These are phyloP conservation scores for Melastoma malabathricum DNA, from an alignment of 345 rosid genomes.

Conservation along the genomic window DNA sequence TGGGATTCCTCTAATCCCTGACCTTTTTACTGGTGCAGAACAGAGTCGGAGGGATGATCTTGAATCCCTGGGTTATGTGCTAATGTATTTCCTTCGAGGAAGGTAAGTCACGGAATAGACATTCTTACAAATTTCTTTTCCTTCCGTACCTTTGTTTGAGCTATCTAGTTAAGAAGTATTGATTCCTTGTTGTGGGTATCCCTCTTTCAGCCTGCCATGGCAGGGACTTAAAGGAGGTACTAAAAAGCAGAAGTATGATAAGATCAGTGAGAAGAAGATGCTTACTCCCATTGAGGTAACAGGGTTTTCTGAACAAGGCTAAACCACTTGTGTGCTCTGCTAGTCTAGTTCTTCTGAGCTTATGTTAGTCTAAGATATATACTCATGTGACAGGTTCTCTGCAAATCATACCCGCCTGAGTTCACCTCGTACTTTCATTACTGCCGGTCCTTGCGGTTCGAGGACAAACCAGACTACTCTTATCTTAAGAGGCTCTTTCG, in stretches of 20 bases:
- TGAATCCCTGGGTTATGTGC: slow-evolving; percentile 97
- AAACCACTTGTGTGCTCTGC: too few relatives aligned
- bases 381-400: slow-evolving; percentile 43
- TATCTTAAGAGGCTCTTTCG: slow-evolving; percentile 89
- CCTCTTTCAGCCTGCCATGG: slow-evolving; percentile 73
- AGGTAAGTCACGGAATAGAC: slow-evolving; percentile 32
- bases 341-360: too few relatives aligned
- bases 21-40: slow-evolving; percentile 29
- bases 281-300: slow-evolving; percentile 81
- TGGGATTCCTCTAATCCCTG: too few relatives aligned
- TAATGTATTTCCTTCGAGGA: slow-evolving; percentile 94
- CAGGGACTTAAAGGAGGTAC: slow-evolving; percentile 93
- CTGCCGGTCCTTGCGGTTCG: slow-evolving; percentile 88
- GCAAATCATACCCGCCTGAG: slow-evolving; percentile 78
- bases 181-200: slow-evolving; percentile 7
- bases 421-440: slow-evolving; percentile 92
- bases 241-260: slow-evolving; percentile 96
- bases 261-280: slow-evolving; percentile 92
- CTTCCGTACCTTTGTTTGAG: background rate
- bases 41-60: slow-evolving; percentile 99
- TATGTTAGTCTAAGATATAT: too few relatives aligned
- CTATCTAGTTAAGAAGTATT: slow-evolving; percentile 1
- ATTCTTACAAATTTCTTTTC: too few relatives aligned
- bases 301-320: too few relatives aligned
- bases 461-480: slow-evolving; percentile 94